phyloP scores from a whole-genome alignment of 2,329 filamentous ascomycete species.

The Trichoderma simmonsii region DNA sequence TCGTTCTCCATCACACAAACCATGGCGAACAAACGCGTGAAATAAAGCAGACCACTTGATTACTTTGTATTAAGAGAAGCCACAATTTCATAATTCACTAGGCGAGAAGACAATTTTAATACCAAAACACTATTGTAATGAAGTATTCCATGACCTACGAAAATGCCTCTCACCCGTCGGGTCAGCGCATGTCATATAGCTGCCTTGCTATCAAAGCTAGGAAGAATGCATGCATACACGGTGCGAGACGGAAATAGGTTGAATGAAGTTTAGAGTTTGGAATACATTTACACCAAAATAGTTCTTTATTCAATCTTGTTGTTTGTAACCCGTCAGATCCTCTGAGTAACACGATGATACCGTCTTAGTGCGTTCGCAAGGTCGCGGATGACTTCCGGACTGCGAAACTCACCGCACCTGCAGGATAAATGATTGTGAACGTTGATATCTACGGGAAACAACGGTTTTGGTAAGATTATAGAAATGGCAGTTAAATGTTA shows the following conservation, averaged over 20 bases:
- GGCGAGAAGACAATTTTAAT: not conserved
- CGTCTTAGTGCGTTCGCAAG: not conserved
- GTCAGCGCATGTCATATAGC: not conserved
- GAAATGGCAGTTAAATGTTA: not conserved
- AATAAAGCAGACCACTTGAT: not conserved
- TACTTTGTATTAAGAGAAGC: not conserved
- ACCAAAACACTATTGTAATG: not conserved
- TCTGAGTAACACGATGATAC: not conserved
- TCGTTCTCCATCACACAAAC: not conserved
- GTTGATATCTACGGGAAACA: not conserved
- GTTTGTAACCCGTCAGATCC: not conserved
- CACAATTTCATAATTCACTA: not conserved
- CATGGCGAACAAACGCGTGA: not conserved
- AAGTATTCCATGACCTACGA: not conserved
- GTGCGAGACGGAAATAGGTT: not conserved
- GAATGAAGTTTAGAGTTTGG: not conserved
- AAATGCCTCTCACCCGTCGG: not conserved
- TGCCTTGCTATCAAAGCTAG: not conserved
- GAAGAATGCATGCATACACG: not conserved
- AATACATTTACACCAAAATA: not conserved
- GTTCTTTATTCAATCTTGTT: not conserved
- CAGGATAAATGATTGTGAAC: not conserved
- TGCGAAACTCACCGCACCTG: not conserved
- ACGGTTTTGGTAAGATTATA: not conserved
- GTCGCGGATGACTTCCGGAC: not conserved